Conservation (phyloP, 371 early-diverging fungal genomes). For the Rhizomucor pusillus region DNA sequence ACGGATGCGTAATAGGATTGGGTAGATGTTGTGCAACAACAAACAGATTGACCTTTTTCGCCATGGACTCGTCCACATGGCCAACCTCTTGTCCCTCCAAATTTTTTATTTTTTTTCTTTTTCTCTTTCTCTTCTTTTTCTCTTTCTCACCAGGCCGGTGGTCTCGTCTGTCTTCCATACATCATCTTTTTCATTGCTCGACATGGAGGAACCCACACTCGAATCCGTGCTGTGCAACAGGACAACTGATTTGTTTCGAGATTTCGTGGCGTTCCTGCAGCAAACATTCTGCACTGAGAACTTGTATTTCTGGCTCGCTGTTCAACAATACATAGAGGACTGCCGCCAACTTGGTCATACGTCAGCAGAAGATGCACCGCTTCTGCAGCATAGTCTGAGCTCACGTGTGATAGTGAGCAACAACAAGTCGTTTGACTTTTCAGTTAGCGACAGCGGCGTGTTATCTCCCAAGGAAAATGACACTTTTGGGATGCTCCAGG, state of each 20-base stretch:
- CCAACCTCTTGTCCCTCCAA: constrained; percentile 9
- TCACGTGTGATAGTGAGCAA: neutral
- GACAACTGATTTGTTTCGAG: constrained; percentile 27
- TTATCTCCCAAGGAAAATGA: neutral
- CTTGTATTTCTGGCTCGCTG: constrained; percentile 42
- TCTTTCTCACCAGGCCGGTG: neutral
- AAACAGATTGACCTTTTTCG: neutral
- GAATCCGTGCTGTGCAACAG: constrained; percentile 30
- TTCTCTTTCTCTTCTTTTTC: constrained; percentile 7
- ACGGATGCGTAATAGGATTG: neutral
- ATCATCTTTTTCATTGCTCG: constrained; percentile 10
- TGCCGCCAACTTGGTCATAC: constrained; percentile 2
- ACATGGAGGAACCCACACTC: constrained; percentile 16
- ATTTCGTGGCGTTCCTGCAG: constrained; percentile 33
- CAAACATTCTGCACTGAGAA: constrained; percentile 45
- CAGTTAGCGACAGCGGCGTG: neutral
- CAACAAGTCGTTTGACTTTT: constrained; percentile 3
- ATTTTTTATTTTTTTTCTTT: constrained; percentile 14
- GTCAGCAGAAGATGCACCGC: neutral
- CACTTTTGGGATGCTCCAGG: constrained; percentile 6
- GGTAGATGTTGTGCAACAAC: constrained; percentile 1
- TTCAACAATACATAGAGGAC: constrained; percentile 27
- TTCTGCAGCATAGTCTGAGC: neutral
- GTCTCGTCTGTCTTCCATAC: neutral
- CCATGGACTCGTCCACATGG: constrained; percentile 10